Percentiles rank a stretch among this genome's conserved stretches.
Evolutionary conservation across 768 basidiomycete genomes (phyloP).

Genomic region (Kwoniella sp.): DNA sequence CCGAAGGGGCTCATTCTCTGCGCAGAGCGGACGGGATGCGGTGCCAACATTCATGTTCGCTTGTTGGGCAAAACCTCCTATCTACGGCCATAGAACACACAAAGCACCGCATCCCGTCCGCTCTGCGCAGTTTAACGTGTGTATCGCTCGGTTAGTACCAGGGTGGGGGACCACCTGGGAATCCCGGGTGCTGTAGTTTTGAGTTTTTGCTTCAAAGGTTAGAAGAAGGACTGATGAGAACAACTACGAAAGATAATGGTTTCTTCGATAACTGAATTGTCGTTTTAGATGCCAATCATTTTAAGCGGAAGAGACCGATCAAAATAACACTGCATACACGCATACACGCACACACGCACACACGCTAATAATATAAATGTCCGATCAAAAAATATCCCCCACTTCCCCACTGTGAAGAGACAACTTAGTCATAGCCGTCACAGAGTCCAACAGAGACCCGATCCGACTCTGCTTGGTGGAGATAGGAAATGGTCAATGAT

Average conservation of each 20-base stretch:
- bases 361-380: neutral
- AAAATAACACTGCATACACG: neutral
- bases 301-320: neutral
- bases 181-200: conserved; percentile 3
- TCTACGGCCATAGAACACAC: neutral
- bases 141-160: conserved; percentile 3
- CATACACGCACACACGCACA: neutral
- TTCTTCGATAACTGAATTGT: neutral
- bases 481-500: too few relatives aligned
- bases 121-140: neutral
- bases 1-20: neutral
- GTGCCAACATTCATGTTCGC: neutral
- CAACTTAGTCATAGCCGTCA: neutral
- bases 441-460: neutral
- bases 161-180: conserved; percentile 2
- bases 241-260: neutral
- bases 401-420: neutral
- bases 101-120: conserved; percentile 2
- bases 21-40: conserved; percentile 1
- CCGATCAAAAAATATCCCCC: neutral
- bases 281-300: neutral
- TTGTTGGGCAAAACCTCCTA: neutral
- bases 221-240: too few relatives aligned
- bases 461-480: too few relatives aligned
- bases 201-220: too few relatives aligned